Evolutionary conservation across 2,329 filamentous ascomycete genomes (phyloP), one percentile per base, ranked within the genome.

Genomic region (Aspergillus fumigatus): DNA sequence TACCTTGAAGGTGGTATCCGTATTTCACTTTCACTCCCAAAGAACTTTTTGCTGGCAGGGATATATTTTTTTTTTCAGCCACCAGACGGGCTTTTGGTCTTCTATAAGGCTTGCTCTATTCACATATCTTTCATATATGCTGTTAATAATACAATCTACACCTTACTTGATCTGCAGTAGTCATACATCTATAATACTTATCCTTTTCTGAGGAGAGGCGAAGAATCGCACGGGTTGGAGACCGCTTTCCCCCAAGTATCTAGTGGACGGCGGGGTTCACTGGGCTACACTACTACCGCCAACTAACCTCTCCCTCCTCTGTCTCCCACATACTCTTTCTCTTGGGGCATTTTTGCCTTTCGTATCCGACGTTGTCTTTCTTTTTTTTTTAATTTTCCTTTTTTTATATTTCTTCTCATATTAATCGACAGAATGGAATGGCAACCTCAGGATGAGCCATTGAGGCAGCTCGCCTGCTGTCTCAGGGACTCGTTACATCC

Each of bases 401-500:
- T 50, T 25, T 45, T 29, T 48, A 47, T 54, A 23, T 35, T 25
- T 32, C 40, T 50, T 53, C 53, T 49, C 40, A 49, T 57, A 54
- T 49, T 53, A 43, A 49, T 53, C 32, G 52, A 35, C 52, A 64
- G 51, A 51, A 97, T 96, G 92, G 85, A 88, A 76, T 99, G 94
- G 94, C 90, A 96, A 80, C 94, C 94, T 61, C 82, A 89, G 70
- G 85, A 88, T 69, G 90, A 92, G 81, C 91, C 88, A 74, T 82
- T 99, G 80, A 84, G 84, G 81, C 92, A 97, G 83, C 85, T 99
- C 64, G 88, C 91, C 65, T 84, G 87, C 70, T 97, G 87, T 77
- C 84, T 99, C 70, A 90, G 88, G 78, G 92, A 97, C 79, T 97
- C 94, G 48, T 82, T 97, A 68, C 95, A 90, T 73, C 88, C 88